Conservation (phyloP, 2,329 filamentous ascomycete species). For the Plectosphaerella cucumerina region DNA sequence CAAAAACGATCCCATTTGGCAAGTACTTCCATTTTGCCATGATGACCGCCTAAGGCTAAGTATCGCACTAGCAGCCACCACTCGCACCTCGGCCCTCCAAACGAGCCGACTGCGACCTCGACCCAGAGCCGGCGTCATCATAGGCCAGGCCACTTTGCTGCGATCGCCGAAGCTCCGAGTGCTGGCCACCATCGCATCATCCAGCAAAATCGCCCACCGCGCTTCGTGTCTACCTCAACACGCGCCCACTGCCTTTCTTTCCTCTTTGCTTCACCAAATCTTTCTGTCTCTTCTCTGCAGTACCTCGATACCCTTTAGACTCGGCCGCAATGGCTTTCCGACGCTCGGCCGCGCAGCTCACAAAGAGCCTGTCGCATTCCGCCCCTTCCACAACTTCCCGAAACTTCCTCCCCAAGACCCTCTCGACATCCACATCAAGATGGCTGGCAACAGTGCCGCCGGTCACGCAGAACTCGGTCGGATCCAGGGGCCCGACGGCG, state of each 20-base stretch:
- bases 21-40: not conserved
- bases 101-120: not conserved
- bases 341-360: slow-evolving; percentile 32
- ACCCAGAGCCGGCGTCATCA: not conserved
- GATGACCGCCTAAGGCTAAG: not conserved
- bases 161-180: not conserved
- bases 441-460: slow-evolving; percentile 64
- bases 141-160: not conserved
- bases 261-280: not conserved
- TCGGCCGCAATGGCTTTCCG: slow-evolving; percentile 32
- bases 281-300: not conserved
- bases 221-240: not conserved
- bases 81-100: not conserved
- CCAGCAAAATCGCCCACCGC: too few relatives aligned
- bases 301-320: not conserved
- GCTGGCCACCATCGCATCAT: not conserved
- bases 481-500: slow-evolving; percentile 77
- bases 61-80: slow-evolving; percentile 1
- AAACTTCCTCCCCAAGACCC: slow-evolving; percentile 19
- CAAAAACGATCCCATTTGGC: not conserved
- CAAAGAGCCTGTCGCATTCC: slow-evolving; percentile 19
- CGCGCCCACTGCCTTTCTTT: not conserved
- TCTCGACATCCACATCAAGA: slow-evolving; percentile 34
- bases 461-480: slow-evolving; percentile 72
- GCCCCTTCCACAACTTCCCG: slow-evolving; percentile 9